Base-by-base conservation (phyloP, 1,284 basidiomycete genomes). In the Leccinum subatratum region DNA sequence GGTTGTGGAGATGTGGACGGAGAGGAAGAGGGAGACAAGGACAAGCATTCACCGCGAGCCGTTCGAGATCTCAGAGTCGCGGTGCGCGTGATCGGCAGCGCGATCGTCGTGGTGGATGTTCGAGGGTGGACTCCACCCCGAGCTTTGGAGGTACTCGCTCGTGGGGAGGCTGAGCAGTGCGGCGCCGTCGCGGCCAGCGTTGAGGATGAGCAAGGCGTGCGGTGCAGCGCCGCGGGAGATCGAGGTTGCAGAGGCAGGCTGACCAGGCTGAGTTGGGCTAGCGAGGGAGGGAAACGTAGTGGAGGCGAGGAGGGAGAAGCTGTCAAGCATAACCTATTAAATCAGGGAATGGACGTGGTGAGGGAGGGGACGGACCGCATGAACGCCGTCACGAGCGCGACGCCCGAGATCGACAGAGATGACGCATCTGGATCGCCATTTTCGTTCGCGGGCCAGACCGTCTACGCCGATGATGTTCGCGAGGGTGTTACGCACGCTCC, bases 341-440 rank as follows among this genome's bases (percentile, higher is more conserved):
- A 18, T 42, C 14, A 45, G 8, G 2, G 42, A 45, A n/a, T 3
- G 7, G 42, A 45, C 8, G 18, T 11, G 11, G 51, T 25, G 51
- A 22, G 5, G 20, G 20, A 22, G 32, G 9, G 14, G 61, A 73
- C 77, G 6, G 78, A 92, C 91, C 76, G 85, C 87, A 83, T 93
- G 88, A 61, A 90, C 85, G n/a, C 90, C 91, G 74, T 91, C 89
- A 62, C 87, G 81, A 18, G 86, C 85, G 57, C 85, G 86, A 30
- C 88, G 80, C 6, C 89, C 89, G 16, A 92, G 81, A 73, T 92
- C 91, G 54, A 93, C 78, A 67, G 90, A 92, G 74, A 93, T 88
- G 5, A 92, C 88, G 68, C 90, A 92, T 69, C 89, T 86, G 65
- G 85, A 84, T 65, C 91, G 82, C 91, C 92, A 93, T 72, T 89